Conservation (phyloP, 208 protist species). For the Leptomonas seymouri region DNA sequence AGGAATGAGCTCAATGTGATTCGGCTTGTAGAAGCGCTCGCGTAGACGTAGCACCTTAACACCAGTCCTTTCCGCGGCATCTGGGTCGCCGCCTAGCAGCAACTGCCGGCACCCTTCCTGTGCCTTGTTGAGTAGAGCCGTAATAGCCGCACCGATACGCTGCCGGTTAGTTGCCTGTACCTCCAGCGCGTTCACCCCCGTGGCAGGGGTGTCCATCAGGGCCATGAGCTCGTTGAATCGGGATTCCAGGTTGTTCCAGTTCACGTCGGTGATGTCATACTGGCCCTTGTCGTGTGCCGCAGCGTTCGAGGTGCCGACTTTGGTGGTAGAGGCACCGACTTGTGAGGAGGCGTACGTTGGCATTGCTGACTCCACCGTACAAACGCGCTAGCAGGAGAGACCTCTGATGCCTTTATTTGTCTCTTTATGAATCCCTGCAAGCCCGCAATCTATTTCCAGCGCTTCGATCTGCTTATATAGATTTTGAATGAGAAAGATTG, state of each 20-base stretch:
- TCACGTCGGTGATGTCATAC: conserved; percentile 64
- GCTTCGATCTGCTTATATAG: too few relatives aligned
- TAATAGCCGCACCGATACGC: conserved; percentile 60
- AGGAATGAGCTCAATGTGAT: conserved; percentile 71
- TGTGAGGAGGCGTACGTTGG: not conserved
- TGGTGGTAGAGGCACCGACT: not conserved
- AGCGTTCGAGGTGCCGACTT: not conserved
- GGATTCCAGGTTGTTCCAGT: conserved; percentile 68
- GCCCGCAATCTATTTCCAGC: too few relatives aligned
- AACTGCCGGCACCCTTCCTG: conserved; percentile 79
- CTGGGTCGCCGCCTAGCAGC: conserved; percentile 67
- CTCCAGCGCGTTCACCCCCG: conserved; percentile 72
- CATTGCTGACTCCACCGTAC: not conserved
- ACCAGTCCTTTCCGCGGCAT: conserved; percentile 76
- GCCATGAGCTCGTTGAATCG: conserved; percentile 78
- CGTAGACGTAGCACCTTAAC: conserved; percentile 79
- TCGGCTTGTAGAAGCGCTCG: conserved; percentile 74
- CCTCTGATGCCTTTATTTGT: too few relatives aligned
- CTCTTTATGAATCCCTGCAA: too few relatives aligned
- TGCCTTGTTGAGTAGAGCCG: conserved; percentile 60
- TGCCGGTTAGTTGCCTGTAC: conserved; percentile 57
- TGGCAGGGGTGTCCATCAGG: conserved; percentile 61
- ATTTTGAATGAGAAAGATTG: too few relatives aligned
- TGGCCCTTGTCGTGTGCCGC: conserved; percentile 15
- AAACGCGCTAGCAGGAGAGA: too few relatives aligned